Evolutionary conservation across 495 filamentous ascomycete species (phyloP), one percentile per base, ranked within the genome.

Genomic region (Penicillium subrubescens): DNA sequence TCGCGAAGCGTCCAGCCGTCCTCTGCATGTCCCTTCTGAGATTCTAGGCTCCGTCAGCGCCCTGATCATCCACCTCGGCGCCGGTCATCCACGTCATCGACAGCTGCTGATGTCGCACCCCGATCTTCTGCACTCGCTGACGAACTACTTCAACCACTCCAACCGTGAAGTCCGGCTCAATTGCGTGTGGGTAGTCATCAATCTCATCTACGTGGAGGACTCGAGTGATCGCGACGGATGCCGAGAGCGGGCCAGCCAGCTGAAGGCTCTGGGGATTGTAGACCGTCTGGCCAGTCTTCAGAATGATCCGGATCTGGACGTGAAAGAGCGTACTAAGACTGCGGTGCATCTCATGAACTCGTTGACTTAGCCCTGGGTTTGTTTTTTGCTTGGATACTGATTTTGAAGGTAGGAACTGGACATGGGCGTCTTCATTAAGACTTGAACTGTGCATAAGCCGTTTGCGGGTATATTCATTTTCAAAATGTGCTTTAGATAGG

Each of bases 61-160:
- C 69, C 84, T 96, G 59, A 80, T 98, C 57, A 88, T 92, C 44
- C 92, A 97, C 77, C 87, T 98, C 64, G 92, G 93, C 15, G 93
- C 92, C 15, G 90, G 91, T 57, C 76, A 83, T 15, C 88, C 93
- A 0, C 81, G 84, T 46, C 92, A 97, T 72, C 89, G 92, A 8
- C 86, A 91, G 62, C 77, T 90, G n/a, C 78, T 99, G 25, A 84
- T 89, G 31, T 83, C 83, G 37, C 89, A 97, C 67, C 75, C 71
- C 3, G 74, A 84, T 19, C 76, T 90, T 0, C 66, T 90, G 35
- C 75, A 71, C 34, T 73, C 80, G 57, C 67, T 89, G 52, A 74
- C 84, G 23, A 77, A 81, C 43, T 81, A 87, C 48, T 90, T 95
- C 71, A 84, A 80, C 54, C 91, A 93, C 74, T 81, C 84, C 39